Evolutionary conservation across 1,284 basidiomycete species (phyloP), one percentile per base, ranked within the genome.

Genomic region (Sporisorium scitamineum): DNA sequence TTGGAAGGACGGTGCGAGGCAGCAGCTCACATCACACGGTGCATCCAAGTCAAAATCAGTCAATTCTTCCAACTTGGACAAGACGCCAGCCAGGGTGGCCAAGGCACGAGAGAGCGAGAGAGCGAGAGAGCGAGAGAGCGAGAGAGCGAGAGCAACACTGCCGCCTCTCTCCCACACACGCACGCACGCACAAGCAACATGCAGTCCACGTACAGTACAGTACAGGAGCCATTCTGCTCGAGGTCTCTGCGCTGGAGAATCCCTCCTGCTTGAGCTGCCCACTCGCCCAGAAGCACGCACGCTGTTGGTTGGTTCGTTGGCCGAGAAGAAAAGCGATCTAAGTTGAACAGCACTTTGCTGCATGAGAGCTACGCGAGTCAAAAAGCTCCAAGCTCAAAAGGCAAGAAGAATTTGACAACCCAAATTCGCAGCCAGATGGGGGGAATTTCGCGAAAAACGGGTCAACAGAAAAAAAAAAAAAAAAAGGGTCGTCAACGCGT

Each of bases 161-260:
- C 27, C 22, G 5, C 32, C 37, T 24, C 44, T n/a, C 24, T 26
- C 44, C 22, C 32, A n/a, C 51, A 37, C 61, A 61, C 50, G 8
- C 42, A 48, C 59, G 24, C 58, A 44, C 50, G 41, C 48, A 29
- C 41, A n/a, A n/a, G n/a, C n/a, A n/a, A 44, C 22, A 14, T 24
- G 20, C 22, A 50, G 20, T 22, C 11, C 9, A 29, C n/a, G n/a
- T n/a, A n/a, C n/a, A n/a, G n/a, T n/a, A n/a, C n/a, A n/a, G n/a
- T n/a, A n/a, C n/a, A n/a, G n/a, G n/a, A n/a, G n/a, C n/a, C n/a
- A 39, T 39, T 18, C 37, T 18, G 13, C 13, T 37, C 8, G n/a
- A n/a, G n/a, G 8, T 37, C 34, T 37, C 8, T 37, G 7, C 34
- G 34, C 34, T 37, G 37, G 5, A 39, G 37, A 39, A 7, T 3